Evolutionary conservation across 345 rosid genomes (phyloP), one percentile per base, ranked within the genome.

Genomic region (Pelargonium nanum): DNA sequence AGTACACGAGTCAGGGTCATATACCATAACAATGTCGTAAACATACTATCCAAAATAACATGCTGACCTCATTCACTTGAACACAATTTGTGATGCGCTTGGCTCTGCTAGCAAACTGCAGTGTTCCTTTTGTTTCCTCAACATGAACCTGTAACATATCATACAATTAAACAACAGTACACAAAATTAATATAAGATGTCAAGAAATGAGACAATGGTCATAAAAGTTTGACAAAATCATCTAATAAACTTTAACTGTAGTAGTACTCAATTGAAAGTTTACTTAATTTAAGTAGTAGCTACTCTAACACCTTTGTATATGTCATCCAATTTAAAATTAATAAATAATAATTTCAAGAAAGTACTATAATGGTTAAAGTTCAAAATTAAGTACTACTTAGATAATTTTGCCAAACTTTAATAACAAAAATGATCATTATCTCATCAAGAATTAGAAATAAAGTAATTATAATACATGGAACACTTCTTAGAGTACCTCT

Each of bases 41-140:
- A 55, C 7, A 26, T 30, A 48, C 58, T 23, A 28, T 56, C 26
- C 19, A 59, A 51, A 44, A 65, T 19, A 53, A 58, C 24, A 60
- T 30, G 65, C 70, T 40, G 26, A 87, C 97, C 99, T 89, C 96
- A 57, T 93, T 93, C 75, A 93, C 96, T 87, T 89, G 91, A 45
- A 88, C 99, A 66, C 96, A 89, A 75, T 93, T 93, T 25, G 95
- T 87, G 54, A 89, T 83, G 62, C 91, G 80, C 72, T 89, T 93
- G 70, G 99, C 97, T 85, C 97, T 87, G 71, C 89, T 93, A 66
- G 99, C 97, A 74, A 93, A 93, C 61, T 78, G 91, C 54, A 89
- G 86, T 67, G 99, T 89, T 59, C 97, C 99, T 70, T 85, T 89
- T 32, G 96, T 85, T 78, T 93, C 99, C 75, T 93, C 99, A 78